Conservation (phyloP, 176 grass and related monocot genomes). For the Thinopyrum elongatum region DNA sequence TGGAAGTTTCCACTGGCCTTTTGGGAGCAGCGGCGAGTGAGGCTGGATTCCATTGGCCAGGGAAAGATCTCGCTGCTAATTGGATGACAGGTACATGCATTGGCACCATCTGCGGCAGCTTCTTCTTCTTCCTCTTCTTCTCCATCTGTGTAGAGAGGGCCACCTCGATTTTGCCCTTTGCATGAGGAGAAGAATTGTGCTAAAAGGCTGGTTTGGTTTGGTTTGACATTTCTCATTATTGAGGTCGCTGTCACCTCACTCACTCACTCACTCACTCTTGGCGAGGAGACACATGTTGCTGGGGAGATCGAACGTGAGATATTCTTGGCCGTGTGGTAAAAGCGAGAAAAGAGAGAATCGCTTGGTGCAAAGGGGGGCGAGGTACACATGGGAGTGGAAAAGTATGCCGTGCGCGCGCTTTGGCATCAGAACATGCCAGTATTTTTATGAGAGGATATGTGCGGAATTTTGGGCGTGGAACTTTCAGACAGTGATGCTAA, state of each 20-base stretch:
- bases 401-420: no score
- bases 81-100: constrained; percentile 1
- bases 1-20: constrained; percentile 37
- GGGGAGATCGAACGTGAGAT: not conserved
- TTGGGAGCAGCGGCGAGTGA: constrained; percentile 17
- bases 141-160: not conserved
- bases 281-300: not conserved
- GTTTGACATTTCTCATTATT: constrained; percentile 15
- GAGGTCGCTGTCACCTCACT: not conserved
- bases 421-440: not conserved
- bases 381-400: not conserved
- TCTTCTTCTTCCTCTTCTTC: not conserved
- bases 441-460: not conserved
- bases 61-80: constrained; percentile 26
- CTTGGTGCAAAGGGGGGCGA: not conserved
- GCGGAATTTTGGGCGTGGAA: not conserved
- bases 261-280: not conserved
- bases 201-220: not conserved
- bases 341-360: not conserved
- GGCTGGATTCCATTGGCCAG: constrained; percentile 31
- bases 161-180: not conserved
- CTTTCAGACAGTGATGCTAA: not conserved
- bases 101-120: not conserved
- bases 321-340: constrained; percentile 5
- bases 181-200: not conserved